Base-by-base conservation (phyloP, 106 monocot species). In the Platanthera guangdongensis region DNA sequence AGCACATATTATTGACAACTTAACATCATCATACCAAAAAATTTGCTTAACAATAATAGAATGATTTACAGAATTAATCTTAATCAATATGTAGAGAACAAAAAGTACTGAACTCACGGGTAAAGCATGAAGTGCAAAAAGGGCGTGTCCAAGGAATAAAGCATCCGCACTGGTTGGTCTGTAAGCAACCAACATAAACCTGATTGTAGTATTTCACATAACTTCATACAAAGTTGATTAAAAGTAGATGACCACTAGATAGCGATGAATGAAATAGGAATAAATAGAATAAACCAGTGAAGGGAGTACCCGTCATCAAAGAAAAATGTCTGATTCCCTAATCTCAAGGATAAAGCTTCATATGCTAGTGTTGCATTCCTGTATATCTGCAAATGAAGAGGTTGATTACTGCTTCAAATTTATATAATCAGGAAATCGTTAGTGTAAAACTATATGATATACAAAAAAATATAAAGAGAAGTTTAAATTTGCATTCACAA, bases 91-190 rank as follows among this genome's bases (percentile, higher is more conserved):
- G 51, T 11, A 47, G 47, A 50, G 47, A 45, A 25, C 49, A 72
- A 53, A 55, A 39, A 69, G 25, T 63, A 68, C 3, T 64, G 19
- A 77, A 84, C 87, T 90, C 82, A 99, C 99, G 57, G 91, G 83
- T 57, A 86, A 87, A 78, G 81, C 85, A 75, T 94, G 83, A 64
- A 94, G 92, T 8, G 94, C 94, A 92, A 99, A 89, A 69, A 90
- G 82, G 2, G 90, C 89, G 87, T 99, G 94, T 70, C 91, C 94
- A 74, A 99, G 94, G 78, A 99, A 99, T 80, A 90, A 72, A 67
- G 99, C 91, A 84, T 99, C 99, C 71, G 94, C 78, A 82, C 94
- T 94, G 49, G 99, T 99, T 12, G 94, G 99, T 77, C 99, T 99
- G 82, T 13, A 49, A 39, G 57, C 32, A 52, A 82, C 22, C 71